A percentile compares a stretch with the other conserved stretches of the same genome.
Evolutionary conservation across 495 filamentous ascomycete species (phyloP).

Genomic region (Xylaria intraflava): DNA sequence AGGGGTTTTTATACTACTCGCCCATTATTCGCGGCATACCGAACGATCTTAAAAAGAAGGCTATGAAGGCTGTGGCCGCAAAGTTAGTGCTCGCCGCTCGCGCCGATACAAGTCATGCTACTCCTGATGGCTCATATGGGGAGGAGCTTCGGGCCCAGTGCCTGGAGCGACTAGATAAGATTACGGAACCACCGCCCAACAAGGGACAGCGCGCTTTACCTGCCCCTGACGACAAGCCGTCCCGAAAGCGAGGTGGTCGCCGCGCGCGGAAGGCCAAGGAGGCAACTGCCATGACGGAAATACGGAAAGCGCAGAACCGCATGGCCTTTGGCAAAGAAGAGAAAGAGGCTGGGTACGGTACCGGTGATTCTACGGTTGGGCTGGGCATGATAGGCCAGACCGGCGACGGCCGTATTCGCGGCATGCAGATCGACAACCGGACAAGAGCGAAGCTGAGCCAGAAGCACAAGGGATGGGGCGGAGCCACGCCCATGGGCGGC

Average conservation of each 20-base stretch:
- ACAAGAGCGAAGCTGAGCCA: slow-evolving; percentile 88
- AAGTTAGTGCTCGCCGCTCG: slow-evolving; percentile 90
- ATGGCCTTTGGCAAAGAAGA: slow-evolving; percentile 97
- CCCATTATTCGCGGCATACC: slow-evolving; percentile 78
- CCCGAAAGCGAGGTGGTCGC: slow-evolving; percentile 85
- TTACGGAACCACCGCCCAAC: slow-evolving; percentile 89
- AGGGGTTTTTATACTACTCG: slow-evolving; percentile 91
- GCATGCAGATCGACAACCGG: slow-evolving; percentile 82
- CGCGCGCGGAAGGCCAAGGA: slow-evolving; percentile 94
- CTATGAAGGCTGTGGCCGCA: slow-evolving; percentile 88
- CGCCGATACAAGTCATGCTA: slow-evolving; percentile 78
- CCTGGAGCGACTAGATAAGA: slow-evolving; percentile 82
- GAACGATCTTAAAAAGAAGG: slow-evolving; percentile 82
- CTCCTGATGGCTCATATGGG: slow-evolving; percentile 74
- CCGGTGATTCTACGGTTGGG: slow-evolving; percentile 77
- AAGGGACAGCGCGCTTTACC: slow-evolving; percentile 83
- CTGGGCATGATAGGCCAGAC: slow-evolving; percentile 91
- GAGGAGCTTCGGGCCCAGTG: slow-evolving; percentile 78
- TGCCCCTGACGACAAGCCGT: slow-evolving; percentile 91
- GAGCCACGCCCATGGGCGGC: slow-evolving; percentile 57
- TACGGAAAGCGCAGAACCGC: slow-evolving; percentile 93
- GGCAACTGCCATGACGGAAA: slow-evolving; percentile 91
- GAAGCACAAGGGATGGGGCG: slow-evolving; percentile 95
- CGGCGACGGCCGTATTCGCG: slow-evolving; percentile 80
- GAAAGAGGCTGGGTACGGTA: slow-evolving; percentile 86